A percentile compares a stretch with the other conserved stretches of the same genome.
phyloP scores from a whole-genome alignment of 768 basidiomycete genomes.

The Butyriboletus loyo region DNA sequence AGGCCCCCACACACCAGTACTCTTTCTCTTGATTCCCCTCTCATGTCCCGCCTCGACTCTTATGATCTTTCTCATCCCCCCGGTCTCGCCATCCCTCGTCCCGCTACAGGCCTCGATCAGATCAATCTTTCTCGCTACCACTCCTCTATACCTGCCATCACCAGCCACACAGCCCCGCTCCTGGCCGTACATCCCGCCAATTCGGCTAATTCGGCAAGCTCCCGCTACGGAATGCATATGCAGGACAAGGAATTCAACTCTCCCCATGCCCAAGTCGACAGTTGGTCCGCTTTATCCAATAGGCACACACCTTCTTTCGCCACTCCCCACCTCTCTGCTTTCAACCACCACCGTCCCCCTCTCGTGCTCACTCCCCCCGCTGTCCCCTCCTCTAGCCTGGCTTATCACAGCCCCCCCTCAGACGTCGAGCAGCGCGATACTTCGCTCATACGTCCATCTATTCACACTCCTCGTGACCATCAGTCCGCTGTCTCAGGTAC shows the following conservation, averaged over 20 bases:
- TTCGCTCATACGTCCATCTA: conserved; percentile 11
- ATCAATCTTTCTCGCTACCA: conserved; percentile 12
- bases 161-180: conserved; percentile 4
- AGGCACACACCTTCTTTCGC: conserved; percentile 30
- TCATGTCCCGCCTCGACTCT: conserved; percentile 45
- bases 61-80: conserved; percentile 39
- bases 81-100: conserved; percentile 29
- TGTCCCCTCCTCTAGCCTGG: conserved; percentile 12
- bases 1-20: conserved; percentile 8
- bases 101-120: conserved; percentile 32
- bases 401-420: conserved; percentile 15
- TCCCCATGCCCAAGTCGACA: conserved; percentile 22
- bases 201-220: conserved; percentile 27
- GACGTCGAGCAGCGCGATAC: conserved; percentile 24
- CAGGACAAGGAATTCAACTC: conserved; percentile 38
- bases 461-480: conserved; percentile 18
- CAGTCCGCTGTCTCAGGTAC: conserved; percentile 12
- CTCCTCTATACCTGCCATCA: conserved; percentile 7
- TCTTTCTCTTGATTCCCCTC: conserved; percentile 1
- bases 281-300: conserved; percentile 34
- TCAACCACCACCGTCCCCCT: conserved; percentile 46
- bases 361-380: conserved; percentile 28
- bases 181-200: conserved; percentile 14
- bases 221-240: conserved; percentile 35
- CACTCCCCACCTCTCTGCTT: conserved; percentile 34